Base-by-base conservation (phyloP, 495 filamentous ascomycete species). In the Penicillium fimorum region DNA sequence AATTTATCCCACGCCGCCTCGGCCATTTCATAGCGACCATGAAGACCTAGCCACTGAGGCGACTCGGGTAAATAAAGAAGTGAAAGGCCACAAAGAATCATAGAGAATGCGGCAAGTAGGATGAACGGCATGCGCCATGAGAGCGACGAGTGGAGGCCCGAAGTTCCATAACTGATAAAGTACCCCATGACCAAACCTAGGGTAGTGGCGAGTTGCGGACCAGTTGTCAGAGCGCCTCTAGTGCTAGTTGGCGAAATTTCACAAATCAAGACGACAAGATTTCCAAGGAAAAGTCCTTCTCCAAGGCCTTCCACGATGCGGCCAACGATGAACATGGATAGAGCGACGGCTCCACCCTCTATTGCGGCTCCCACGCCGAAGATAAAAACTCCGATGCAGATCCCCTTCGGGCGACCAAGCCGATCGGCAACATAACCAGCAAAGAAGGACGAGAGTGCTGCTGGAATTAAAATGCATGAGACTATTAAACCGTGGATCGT, bases 381-480 rank as follows among this genome's bases (percentile, higher is more conserved):
- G 4, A 84, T 67, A 1, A 79, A 59, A 1, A 76, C 67, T 0
- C 84, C 84, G 27, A 83, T 75, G 20, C 76, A 71, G 25, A 88
- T 82, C 0, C 70, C 75, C 32, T 61, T 70, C 0, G 80, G 68
- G n/a, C 83, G 71, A 3, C 85, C 85, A 5, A 82, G 73, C 25
- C 70, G 70, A 62, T 89, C 82, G 4, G 86, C 84, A 6, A 87
- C 61, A 55, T 81, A 73, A 0, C 86, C 86, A 0, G 84, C 82
- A 48, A 86, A 85, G 52, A 88, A 73, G 0, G 82, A 84, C 0
- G 84, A 80, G 0, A 85, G 48, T 0, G 85, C 81, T 12, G 82
- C 86, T 8, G 84, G 78, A 22, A 89, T 74, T 50, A 88, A 69
- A 50, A 88, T 84, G 9, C 79, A 76, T 3, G 86, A 88, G 24